These are phyloP conservation scores for Stagonosporopsis cucurbitacearum DNA, from an alignment of 2,329 filamentous ascomycete genomes.

Conservation along the genomic window DNA sequence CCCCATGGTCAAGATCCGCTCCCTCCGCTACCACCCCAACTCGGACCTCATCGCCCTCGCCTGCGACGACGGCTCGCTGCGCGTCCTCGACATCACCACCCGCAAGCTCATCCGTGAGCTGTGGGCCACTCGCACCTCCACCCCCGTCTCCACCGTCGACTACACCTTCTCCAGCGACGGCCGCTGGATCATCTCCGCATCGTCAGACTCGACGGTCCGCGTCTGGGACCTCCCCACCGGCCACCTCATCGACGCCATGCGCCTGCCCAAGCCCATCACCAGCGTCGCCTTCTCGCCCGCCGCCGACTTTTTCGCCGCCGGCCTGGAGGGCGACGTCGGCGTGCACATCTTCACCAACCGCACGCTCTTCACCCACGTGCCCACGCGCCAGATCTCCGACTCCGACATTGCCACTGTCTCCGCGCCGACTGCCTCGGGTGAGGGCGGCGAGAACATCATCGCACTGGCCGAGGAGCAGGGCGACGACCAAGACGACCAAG, in stretches of 20 bases:
- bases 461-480: constrained; percentile 71
- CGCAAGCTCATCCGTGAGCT: constrained; percentile 91
- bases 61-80: constrained; percentile 86
- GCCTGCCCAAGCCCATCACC: constrained; percentile 77
- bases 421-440: constrained; percentile 79
- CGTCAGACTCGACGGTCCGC: constrained; percentile 78
- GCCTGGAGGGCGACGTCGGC: constrained; percentile 80
- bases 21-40: constrained; percentile 78
- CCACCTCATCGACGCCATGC: constrained; percentile 92
- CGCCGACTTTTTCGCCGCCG: constrained; percentile 92
- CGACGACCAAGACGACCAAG: constrained; percentile 55
- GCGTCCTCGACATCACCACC: constrained; percentile 88
- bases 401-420: constrained; percentile 70
- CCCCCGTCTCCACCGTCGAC: constrained; percentile 46
- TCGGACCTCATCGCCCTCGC: constrained; percentile 88
- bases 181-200: constrained; percentile 89
- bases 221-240: constrained; percentile 97
- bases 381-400: constrained; percentile 83
- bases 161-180: constrained; percentile 84
- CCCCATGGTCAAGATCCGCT: constrained; percentile 75
- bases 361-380: constrained; percentile 85
- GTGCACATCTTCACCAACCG: constrained; percentile 98
- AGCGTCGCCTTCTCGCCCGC: constrained; percentile 86
- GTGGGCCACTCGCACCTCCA: constrained; percentile 67
- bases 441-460: constrained; percentile 76